Conservation (phyloP, 2,329 filamentous ascomycete genomes). For the Mycosphaerella sp. region DNA sequence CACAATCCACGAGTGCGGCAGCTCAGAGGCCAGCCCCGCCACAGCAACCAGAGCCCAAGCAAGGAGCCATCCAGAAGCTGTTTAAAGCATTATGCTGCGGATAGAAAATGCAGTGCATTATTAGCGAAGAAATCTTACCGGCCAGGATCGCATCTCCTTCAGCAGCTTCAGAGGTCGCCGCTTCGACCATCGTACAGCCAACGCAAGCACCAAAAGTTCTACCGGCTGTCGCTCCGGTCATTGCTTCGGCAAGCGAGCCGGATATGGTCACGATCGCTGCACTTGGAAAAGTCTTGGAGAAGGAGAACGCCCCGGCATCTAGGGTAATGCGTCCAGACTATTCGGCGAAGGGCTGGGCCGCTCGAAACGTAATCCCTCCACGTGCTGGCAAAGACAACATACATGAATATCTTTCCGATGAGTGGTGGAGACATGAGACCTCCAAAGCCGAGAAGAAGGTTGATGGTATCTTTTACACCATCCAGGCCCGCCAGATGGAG, state of each 20-base stretch:
- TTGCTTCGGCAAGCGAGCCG: neutral
- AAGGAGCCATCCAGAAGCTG: constrained; percentile 81
- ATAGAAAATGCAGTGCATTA: constrained; percentile 29
- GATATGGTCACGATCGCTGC: too few relatives aligned
- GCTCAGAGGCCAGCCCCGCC: constrained; percentile 20
- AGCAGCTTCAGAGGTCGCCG: neutral
- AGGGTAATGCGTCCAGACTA: too few relatives aligned
- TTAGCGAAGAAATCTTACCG: constrained; percentile 1
- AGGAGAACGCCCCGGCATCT: too few relatives aligned
- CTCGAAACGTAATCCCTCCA: too few relatives aligned
- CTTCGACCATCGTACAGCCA: neutral
- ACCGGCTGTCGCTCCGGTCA: neutral
- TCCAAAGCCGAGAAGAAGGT: neutral
- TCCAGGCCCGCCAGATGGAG: neutral
- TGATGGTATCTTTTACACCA: neutral
- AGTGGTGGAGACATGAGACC: neutral
- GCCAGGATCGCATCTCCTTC: neutral
- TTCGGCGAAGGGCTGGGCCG: too few relatives aligned
- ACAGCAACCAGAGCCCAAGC: constrained; percentile 58
- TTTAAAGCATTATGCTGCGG: constrained; percentile 91
- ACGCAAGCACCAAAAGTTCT: neutral
- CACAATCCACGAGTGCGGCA: constrained; percentile 11
- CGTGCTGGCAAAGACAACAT: too few relatives aligned
- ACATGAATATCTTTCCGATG: neutral
- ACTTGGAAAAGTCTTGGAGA: too few relatives aligned